Evolutionary conservation across 768 basidiomycete genomes (phyloP).

Genomic region (Boletus rex-veris): DNA sequence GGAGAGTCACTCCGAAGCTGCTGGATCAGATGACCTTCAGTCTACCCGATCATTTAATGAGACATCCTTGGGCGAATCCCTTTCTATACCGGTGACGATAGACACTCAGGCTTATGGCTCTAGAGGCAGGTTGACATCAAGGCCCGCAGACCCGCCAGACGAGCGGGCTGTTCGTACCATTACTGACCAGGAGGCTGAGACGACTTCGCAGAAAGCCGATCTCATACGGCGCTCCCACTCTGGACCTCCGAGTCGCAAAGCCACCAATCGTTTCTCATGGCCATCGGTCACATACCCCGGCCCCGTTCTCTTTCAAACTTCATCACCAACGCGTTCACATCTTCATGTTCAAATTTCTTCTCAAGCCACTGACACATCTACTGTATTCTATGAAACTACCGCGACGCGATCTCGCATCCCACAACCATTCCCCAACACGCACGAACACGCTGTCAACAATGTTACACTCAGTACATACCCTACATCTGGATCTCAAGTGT

Average conservation of each 20-base stretch:
- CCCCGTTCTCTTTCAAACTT: slow-evolving; percentile 49
- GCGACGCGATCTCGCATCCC: slow-evolving; percentile 32
- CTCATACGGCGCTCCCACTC: slow-evolving; percentile 42
- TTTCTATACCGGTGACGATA: slow-evolving; percentile 10
- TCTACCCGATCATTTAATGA: slow-evolving; percentile 67
- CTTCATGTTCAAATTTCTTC: slow-evolving; percentile 29
- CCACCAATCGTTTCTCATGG: slow-evolving; percentile 37
- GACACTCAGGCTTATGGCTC: slow-evolving; percentile 10
- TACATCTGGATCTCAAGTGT: slow-evolving; percentile 29
- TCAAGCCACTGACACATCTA: slow-evolving; percentile 41
- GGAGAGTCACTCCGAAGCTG: slow-evolving; percentile 53
- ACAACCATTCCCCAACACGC: slow-evolving; percentile 15
- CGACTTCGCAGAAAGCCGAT: slow-evolving; percentile 36
- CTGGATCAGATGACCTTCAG: slow-evolving; percentile 66
- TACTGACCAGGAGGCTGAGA: slow-evolving; percentile 5
- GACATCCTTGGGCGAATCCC: slow-evolving; percentile 30
- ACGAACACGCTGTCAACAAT: slow-evolving; percentile 24
- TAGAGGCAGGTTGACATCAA: slow-evolving; percentile 27
- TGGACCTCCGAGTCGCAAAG: slow-evolving; percentile 37
- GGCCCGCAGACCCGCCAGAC: slow-evolving; percentile 7
- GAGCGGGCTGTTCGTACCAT: background rate
- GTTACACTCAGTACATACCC: slow-evolving; percentile 27
- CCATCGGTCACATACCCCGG: slow-evolving; percentile 43
- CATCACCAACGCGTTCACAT: slow-evolving; percentile 29
- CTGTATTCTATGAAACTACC: slow-evolving; percentile 68